phyloP scores from a whole-genome alignment of 2,329 filamentous ascomycete genomes.

The Trichoderma simmonsii region DNA sequence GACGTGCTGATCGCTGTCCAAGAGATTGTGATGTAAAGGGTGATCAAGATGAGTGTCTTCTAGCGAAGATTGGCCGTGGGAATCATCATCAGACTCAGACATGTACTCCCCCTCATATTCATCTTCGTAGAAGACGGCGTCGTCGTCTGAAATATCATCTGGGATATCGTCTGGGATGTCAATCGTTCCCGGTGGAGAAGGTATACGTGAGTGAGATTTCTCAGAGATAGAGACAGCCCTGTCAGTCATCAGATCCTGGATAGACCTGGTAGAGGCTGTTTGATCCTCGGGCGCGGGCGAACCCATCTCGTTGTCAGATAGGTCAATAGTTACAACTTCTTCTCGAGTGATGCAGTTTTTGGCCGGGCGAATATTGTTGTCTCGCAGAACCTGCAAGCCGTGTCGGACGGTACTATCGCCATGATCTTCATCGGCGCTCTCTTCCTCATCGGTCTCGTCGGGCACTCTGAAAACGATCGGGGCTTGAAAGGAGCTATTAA shows the following conservation, averaged over 20 bases:
- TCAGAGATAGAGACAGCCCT: background rate
- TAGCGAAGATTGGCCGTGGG: background rate
- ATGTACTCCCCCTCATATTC: conserved; percentile 1
- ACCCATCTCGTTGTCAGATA: conserved; percentile 23
- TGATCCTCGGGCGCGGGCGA: background rate
- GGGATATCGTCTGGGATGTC: background rate
- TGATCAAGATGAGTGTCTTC: background rate
- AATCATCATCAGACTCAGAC: conserved; percentile 6
- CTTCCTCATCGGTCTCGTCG: conserved; percentile 38
- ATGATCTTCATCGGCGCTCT: conserved; percentile 28
- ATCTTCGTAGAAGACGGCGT: conserved; percentile 8
- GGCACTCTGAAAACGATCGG: conserved; percentile 41
- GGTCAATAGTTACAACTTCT: conserved; percentile 21
- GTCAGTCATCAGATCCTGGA: background rate
- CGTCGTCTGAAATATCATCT: conserved; percentile 10
- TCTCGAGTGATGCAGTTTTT: background rate
- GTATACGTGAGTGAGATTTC: background rate
- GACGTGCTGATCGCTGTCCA: background rate
- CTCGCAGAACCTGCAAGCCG: conserved; percentile 27
- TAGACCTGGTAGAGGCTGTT: background rate
- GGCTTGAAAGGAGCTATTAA: conserved; percentile 26
- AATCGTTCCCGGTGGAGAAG: conserved; percentile 3
- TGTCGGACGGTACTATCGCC: conserved; percentile 23
- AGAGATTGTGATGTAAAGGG: background rate
- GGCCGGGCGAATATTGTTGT: conserved; percentile 31